A percentile compares a stretch with the other conserved stretches of the same genome.
Conservation (phyloP, 2,329 filamentous ascomycete species). For the Cladosporium sp. region DNA sequence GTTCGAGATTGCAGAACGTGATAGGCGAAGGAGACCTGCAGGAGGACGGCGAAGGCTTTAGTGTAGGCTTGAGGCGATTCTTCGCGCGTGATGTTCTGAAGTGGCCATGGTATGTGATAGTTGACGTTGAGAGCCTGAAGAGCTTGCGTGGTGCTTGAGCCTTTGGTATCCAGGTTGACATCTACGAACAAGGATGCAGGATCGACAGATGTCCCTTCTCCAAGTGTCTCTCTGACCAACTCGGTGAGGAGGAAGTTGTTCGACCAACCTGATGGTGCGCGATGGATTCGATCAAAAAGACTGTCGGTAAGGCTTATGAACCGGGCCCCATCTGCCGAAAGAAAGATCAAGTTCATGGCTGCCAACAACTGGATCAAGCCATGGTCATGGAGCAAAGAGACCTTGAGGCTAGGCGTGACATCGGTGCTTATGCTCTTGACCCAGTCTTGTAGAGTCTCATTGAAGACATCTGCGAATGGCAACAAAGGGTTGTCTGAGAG, state of each 20-base stretch:
- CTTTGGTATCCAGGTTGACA: constrained; percentile 38
- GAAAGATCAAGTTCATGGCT: constrained; percentile 67
- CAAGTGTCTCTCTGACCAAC: constrained; percentile 68
- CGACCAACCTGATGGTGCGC: constrained; percentile 60
- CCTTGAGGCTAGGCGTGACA: constrained; percentile 62
- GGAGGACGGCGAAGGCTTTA: constrained; percentile 66
- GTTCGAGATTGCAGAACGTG: constrained; percentile 58
- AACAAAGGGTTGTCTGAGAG: constrained; percentile 15
- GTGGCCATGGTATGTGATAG: constrained; percentile 49
- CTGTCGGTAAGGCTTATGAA: constrained; percentile 62
- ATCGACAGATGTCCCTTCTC: constrained; percentile 57
- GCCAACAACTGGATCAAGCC: constrained; percentile 62
- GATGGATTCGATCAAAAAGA: constrained; percentile 72
- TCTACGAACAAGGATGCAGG: constrained; percentile 32
- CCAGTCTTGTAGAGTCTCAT: constrained; percentile 67
- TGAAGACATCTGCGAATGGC: constrained; percentile 73
- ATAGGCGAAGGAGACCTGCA: constrained; percentile 71
- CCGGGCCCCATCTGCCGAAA: constrained; percentile 69
- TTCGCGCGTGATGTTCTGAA: constrained; percentile 68
- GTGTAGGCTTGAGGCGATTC: constrained; percentile 65
- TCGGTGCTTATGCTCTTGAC: constrained; percentile 69
- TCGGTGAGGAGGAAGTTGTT: constrained; percentile 80
- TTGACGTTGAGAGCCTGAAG: constrained; percentile 18
- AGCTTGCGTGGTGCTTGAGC: constrained; percentile 10
- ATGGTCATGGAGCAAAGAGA: constrained; percentile 64